Evolutionary conservation across 2,329 filamentous ascomycete species (phyloP).

Genomic region (Chaetomium sp.): DNA sequence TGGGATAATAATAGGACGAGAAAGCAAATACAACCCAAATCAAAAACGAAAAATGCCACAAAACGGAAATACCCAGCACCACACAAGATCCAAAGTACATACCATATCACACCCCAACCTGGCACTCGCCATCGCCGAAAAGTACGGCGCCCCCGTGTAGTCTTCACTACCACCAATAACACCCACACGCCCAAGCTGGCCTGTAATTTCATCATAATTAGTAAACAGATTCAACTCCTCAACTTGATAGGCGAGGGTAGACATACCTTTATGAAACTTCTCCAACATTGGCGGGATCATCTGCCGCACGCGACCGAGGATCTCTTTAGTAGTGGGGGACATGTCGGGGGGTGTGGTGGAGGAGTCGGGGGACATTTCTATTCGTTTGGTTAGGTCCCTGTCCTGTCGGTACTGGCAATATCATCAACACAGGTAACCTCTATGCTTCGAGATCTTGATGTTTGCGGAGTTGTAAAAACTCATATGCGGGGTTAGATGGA

Average conservation of each 20-base stretch:
- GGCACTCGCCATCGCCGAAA: constrained; percentile 94
- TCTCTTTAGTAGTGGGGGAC: constrained; percentile 64
- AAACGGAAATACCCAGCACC: neutral
- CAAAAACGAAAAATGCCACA: too few relatives aligned
- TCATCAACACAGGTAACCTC: too few relatives aligned
- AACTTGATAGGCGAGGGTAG: too few relatives aligned
- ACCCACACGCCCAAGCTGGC: constrained; percentile 83
- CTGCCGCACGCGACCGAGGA: constrained; percentile 75
- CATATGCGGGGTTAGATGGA: too few relatives aligned
- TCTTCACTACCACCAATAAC: constrained; percentile 94
- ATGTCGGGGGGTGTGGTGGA: constrained; percentile 37
- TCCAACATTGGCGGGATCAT: constrained; percentile 94
- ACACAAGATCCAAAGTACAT: constrained; percentile 18
- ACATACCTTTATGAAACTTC: constrained; percentile 86
- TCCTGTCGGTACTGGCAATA: too few relatives aligned
- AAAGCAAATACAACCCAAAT: too few relatives aligned
- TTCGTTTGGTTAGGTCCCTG: neutral
- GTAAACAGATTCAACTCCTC: neutral
- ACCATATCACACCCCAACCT: constrained; percentile 88
- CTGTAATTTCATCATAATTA: constrained; percentile 38
- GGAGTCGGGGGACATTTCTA: constrained; percentile 15
- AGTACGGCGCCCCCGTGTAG: constrained; percentile 96
- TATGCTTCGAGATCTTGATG: too few relatives aligned
- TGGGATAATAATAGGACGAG: too few relatives aligned
- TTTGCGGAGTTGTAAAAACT: too few relatives aligned